Base-by-base conservation (phyloP, 345 rosid genomes). In the Gossypium anomalum region DNA sequence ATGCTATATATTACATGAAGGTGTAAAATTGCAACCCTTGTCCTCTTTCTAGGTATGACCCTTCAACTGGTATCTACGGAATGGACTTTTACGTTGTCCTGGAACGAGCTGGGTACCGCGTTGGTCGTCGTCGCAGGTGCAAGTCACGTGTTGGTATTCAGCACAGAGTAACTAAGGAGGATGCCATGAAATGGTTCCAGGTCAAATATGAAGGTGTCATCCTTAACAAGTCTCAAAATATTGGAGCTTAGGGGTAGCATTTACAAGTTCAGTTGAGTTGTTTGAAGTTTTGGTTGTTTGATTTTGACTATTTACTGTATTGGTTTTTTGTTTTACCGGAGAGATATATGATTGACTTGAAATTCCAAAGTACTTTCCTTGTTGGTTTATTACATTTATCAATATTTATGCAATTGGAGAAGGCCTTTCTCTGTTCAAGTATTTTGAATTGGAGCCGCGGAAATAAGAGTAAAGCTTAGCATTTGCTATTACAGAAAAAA, bases 161-260 rank as follows among this genome's bases (percentile, higher is more conserved):
- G 47, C 98, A 93, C 47, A 86, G 98, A 77, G 94, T 93, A 70
- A 91, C 97, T 0, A 91, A 93, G 85, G 98, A 93, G 60, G 94
- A 93, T 77, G 90, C 98, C 9, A 93, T 93, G 98, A 93, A 91
- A 61, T 93, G 98, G 98, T 93, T 93, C 83, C 94, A 89, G 65
- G 93, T 91, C 72, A 93, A 93, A 80, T 91, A 93, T 72, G 98
- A 91, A 83, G 97, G 94, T 9, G 94, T 93, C 63, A 91, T 93
- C 89, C 98, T 93, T 69, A 91, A 89, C 87, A 89, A 86, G 87
- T 79, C 91, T 17, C 93, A 87, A 81, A 86, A 77, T 64, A 85
- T 82, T 70, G 47, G 67, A 45, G 79, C 77, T 72, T 84, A 73
- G 59, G 43, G 13, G 19, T 45, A 22, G 19, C 44, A 6, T 16